Percentiles rank a stretch among this genome's conserved stretches.
phyloP scores from a whole-genome alignment of 177 flowering plant genomes.

The Vitis hybrid region DNA sequence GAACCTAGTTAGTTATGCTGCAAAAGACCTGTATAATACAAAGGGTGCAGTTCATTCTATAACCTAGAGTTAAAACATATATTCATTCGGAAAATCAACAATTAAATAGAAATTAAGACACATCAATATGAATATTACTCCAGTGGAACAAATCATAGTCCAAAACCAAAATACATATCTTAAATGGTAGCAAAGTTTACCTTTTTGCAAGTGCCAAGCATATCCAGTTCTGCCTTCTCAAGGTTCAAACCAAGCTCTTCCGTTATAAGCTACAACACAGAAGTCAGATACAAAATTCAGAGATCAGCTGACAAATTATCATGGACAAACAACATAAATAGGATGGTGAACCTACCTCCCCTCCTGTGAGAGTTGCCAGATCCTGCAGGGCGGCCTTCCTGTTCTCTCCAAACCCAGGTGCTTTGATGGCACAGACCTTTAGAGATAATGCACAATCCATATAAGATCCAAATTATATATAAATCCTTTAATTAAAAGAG shows the following conservation, averaged over 20 bases:
- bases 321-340: neutral
- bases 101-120: too few relatives aligned
- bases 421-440: conserved; percentile 91
- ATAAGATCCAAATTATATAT: neutral
- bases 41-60: neutral
- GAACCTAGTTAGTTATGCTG: neutral
- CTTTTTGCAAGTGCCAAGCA: conserved; percentile 90
- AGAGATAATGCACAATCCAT: neutral
- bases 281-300: neutral
- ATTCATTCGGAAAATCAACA: too few relatives aligned
- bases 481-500: neutral
- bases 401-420: conserved; percentile 98
- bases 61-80: too few relatives aligned
- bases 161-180: neutral
- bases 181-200: conserved; percentile 27
- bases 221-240: conserved; percentile 67
- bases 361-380: conserved; percentile 89
- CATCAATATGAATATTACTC: too few relatives aligned
- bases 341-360: conserved; percentile 42
- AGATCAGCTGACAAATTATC: neutral
- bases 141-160: too few relatives aligned
- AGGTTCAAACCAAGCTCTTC: conserved; percentile 92
- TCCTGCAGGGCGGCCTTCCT: conserved; percentile 81
- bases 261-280: conserved; percentile 55
- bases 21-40: neutral